Base-by-base conservation (phyloP, 768 basidiomycete species). In the Cystofilobasidium capitatum region DNA sequence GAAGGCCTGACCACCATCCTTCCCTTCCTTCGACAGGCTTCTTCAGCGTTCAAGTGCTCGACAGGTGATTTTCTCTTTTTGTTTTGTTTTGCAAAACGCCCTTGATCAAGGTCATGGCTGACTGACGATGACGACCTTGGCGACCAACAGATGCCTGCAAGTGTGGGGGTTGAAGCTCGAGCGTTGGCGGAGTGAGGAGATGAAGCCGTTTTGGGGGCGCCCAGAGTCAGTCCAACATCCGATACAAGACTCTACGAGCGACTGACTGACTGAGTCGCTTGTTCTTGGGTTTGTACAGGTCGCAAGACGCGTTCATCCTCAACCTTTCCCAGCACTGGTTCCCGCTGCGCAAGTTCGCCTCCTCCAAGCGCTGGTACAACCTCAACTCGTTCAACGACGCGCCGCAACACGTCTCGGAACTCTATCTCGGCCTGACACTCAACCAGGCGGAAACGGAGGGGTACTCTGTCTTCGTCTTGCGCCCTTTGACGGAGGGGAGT, bases 381-480 rank as follows among this genome's bases (percentile, higher is more conserved):
- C 68, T 69, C 57, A 69, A 69, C 47, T 47, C 42, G 42, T 69
- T 69, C 58, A 58, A 31, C 44, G 51, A 20, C 0, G 13, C n/a
- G 7, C 68, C 68, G 12, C 55, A 63, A 45, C 57, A 35, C 61
- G 62, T 69, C 16, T 69, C 68, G 22, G 35, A 33, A 3, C 62
- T 54, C 33, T 69, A 69, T 45, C 68, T 69, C 24, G 55, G 54
- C 36, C 58, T 69, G 62, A 54, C 57, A 3, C 40, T 69, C 37
- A 40, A 24, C 35, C 62, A 63, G 22, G 68, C 68, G 3, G 68
- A 69, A 47, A 33, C 55, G 2, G 68, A 69, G 22, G 68, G 68
- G 16, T 69, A 69, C 47, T 69, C 68, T 22, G 62, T 69, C 20
- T 69, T 69, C 29, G 68, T 69, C 37, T n/a, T 69, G 20, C 55